These are phyloP conservation scores for Zasmidium cellare DNA, from an alignment of 2,329 filamentous ascomycete species.

Conservation along the genomic window DNA sequence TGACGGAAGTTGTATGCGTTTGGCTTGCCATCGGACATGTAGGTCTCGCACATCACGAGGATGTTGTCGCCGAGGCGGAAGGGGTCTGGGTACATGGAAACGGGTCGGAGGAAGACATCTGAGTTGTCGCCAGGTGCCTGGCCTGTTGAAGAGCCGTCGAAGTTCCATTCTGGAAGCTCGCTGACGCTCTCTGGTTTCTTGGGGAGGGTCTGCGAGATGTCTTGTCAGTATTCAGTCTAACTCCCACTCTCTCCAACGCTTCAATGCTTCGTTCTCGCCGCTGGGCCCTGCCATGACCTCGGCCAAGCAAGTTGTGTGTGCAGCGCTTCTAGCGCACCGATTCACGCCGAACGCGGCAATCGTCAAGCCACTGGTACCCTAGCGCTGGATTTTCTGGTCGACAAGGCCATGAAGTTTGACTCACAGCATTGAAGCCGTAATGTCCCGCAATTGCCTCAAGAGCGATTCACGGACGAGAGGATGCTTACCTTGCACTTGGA, in stretches of 20 bases:
- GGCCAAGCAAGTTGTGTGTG: constrained; percentile 1
- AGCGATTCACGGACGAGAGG: neutral
- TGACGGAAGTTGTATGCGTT: constrained; percentile 99
- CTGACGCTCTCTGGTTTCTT: constrained; percentile 59
- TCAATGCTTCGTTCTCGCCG: neutral
- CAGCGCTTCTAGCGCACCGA: constrained; percentile 17
- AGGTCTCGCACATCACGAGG: constrained; percentile 91
- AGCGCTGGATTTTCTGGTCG: constrained; percentile 7
- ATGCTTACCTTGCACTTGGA: constrained; percentile 92
- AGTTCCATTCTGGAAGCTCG: constrained; percentile 77
- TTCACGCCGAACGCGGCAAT: constrained; percentile 16
- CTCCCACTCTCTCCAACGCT: constrained; percentile 2
- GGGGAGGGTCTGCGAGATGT: constrained; percentile 58
- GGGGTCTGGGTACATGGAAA: constrained; percentile 86
- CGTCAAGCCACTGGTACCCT: constrained; percentile 18
- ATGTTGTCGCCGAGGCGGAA: constrained; percentile 90
- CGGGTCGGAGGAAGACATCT: constrained; percentile 92
- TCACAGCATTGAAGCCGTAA: constrained; percentile 7
- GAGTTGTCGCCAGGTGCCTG: constrained; percentile 95
- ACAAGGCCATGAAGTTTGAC: neutral
- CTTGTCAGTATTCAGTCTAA: constrained; percentile 12
- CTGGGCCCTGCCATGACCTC: neutral
- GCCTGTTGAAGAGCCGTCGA: constrained; percentile 84
- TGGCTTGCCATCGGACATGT: constrained; percentile 88
- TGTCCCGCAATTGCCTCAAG: neutral